Base-by-base conservation (phyloP, 345 rosid genomes). In the Brassica juncea region DNA sequence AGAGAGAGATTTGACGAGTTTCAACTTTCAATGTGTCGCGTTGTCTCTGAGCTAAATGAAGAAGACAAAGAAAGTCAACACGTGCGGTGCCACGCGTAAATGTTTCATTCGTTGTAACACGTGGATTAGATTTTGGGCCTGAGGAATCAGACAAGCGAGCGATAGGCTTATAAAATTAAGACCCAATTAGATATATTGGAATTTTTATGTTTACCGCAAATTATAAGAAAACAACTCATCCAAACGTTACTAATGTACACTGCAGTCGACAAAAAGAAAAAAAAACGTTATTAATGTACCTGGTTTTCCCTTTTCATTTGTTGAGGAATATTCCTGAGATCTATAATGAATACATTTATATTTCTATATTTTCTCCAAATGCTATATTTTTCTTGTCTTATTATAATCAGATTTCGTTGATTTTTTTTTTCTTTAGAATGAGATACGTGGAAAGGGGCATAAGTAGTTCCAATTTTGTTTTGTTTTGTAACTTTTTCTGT, bases 401-500 rank as follows among this genome's bases (percentile, higher is more conserved):
- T 19, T 19, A 19, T 23, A 23, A 23, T 23, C 25, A 23, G 25
- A 23, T 23, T 23, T 23, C 25, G 25, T 23, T 23, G 25, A 23
- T 1, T 23, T 1, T 23, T 1, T 23, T 23, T 23, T 23, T 23
- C 25, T 23, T 23, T 23, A 1, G 25, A 23, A 23, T 23, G 25
- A 23, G 25, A 23, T 1, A 23, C 25, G 1, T 23, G 25, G 1
- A 23, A 23, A 23, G 25, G 25, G 25, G 2, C 25, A 23, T 23
- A 23, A 23, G 25, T 23, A 23, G 25, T 23, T 23, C 25, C 25
- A 19, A 30, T 1, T 32, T 32, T 32, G 9, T 37, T 73, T 74
- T 80, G 70, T 75, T 80, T 19, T 68, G 77, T 80, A 74, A 62
- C 65, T 12, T 74, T 35, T 72, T 74, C 75, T 68, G 72, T 70